A percentile compares a stretch with the other conserved stretches of the same genome.
These are phyloP conservation scores for Penicillium roqueforti DNA, from an alignment of 495 filamentous ascomycete genomes.

Conservation along the genomic window DNA sequence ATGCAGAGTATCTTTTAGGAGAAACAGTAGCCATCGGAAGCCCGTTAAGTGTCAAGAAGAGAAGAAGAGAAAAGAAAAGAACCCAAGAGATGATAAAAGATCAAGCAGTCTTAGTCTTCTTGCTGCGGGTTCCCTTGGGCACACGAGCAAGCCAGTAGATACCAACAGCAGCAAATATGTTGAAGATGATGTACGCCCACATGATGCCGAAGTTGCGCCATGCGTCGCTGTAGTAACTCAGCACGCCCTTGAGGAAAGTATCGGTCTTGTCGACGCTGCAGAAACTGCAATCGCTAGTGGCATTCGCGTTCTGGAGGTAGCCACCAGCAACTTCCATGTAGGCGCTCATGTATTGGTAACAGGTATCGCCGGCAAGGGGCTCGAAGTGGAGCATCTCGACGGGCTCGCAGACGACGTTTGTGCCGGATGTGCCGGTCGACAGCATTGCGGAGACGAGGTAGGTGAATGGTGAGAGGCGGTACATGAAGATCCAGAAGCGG, in stretches of 20 bases:
- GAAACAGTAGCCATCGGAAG: background rate
- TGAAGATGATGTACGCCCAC: constrained; percentile 67
- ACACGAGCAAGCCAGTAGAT: constrained; percentile 80
- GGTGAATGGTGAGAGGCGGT: constrained; percentile 69
- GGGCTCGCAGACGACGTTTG: constrained; percentile 50
- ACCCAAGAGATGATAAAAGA: background rate
- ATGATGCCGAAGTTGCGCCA: constrained; percentile 72
- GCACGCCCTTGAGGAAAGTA: constrained; percentile 50
- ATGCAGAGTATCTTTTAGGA: background rate
- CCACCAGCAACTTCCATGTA: constrained; percentile 51
- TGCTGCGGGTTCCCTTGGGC: constrained; percentile 54
- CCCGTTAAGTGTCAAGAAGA: background rate
- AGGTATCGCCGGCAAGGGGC: constrained; percentile 49
- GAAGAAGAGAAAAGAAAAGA: too few relatives aligned
- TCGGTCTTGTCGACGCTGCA: constrained; percentile 61
- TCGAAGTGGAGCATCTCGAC: constrained; percentile 56
- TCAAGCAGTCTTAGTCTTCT: constrained; percentile 21
- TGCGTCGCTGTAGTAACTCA: constrained; percentile 52
- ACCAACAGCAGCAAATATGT: constrained; percentile 61
- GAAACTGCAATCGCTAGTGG: constrained; percentile 55
- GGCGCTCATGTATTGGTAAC: constrained; percentile 49
- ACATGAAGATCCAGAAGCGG: constrained; percentile 82
- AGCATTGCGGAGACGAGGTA: constrained; percentile 66
- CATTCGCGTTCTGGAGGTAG: constrained; percentile 48
- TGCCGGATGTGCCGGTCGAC: constrained; percentile 57